Evolutionary conservation across 257 asterid genomes (phyloP).

Genomic region (Solanum tarijense): DNA sequence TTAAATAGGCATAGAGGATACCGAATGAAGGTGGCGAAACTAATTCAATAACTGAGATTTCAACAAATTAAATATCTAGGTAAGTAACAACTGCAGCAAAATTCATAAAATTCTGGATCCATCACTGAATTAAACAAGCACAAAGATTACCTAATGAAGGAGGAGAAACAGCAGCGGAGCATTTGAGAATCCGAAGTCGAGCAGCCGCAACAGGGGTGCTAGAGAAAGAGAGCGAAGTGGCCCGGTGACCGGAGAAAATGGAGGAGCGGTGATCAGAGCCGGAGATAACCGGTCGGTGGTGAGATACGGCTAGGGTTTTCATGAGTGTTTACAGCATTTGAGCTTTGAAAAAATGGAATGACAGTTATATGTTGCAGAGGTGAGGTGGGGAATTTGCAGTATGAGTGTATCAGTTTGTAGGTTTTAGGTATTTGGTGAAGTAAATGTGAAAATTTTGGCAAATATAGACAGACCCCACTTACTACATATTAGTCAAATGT

Average conservation of each 20-base stretch:
- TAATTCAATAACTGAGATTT: neutral
- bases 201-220: neutral
- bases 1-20: no score
- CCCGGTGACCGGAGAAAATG: slow-evolving; percentile 11
- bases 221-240: slow-evolving; percentile 15
- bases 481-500: no score
- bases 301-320: slow-evolving; percentile 44
- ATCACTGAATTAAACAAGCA: neutral
- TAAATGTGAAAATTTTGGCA: neutral
- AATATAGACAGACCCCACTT: neutral
- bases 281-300: slow-evolving; percentile 15
- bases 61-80: neutral
- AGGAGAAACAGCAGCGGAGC: slow-evolving; percentile 7
- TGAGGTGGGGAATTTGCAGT: neutral
- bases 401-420: neutral
- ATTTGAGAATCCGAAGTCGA: neutral
- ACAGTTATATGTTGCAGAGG: neutral
- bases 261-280: slow-evolving; percentile 4
- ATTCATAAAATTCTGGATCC: neutral
- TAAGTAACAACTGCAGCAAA: neutral
- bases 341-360: neutral
- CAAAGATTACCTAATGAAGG: slow-evolving; percentile 32
- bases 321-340: slow-evolving; percentile 7
- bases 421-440: neutral
- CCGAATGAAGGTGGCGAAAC: no score